Percentiles rank a stretch among this genome's conserved stretches.
Evolutionary conservation across 495 filamentous ascomycete species (phyloP).

Genomic region (Hypoxylon cercidicola): DNA sequence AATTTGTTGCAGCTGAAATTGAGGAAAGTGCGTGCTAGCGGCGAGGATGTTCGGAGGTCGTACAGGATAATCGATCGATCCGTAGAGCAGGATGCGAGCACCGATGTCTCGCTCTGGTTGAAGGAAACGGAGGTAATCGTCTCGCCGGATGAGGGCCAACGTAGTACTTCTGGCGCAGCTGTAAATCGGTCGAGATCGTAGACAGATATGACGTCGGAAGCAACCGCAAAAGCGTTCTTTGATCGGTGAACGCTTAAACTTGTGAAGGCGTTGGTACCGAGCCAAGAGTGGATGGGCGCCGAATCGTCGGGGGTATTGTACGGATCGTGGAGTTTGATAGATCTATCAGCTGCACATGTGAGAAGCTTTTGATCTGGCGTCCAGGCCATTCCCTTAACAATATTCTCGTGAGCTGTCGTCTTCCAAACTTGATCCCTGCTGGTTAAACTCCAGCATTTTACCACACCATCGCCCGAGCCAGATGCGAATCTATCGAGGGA

Average conservation of each 20-base stretch:
- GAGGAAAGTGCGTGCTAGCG: conserved; percentile 80
- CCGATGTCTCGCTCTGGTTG: conserved; percentile 93
- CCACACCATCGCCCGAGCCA: conserved; percentile 84
- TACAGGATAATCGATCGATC: conserved; percentile 86
- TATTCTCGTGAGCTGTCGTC: conserved; percentile 74
- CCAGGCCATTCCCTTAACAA: conserved; percentile 93
- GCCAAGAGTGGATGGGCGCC: conserved; percentile 79
- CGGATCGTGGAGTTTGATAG: conserved; percentile 91
- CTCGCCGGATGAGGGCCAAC: conserved; percentile 88
- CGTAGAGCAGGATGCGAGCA: conserved; percentile 82
- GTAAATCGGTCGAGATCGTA: conserved; percentile 85
- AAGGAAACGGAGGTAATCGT: conserved; percentile 92
- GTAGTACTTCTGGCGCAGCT: conserved; percentile 78
- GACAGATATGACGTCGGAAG: conserved; percentile 83
- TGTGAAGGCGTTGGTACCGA: conserved; percentile 85
- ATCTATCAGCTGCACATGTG: conserved; percentile 87
- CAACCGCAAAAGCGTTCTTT: conserved; percentile 77
- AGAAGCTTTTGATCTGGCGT: conserved; percentile 84
- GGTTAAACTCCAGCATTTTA: conserved; percentile 94
- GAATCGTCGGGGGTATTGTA: conserved; percentile 73
- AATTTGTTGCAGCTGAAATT: conserved; percentile 86
- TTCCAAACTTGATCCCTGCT: conserved; percentile 83
- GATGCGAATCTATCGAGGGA: conserved; percentile 78
- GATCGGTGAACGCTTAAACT: conserved; percentile 82
- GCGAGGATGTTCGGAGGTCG: conserved; percentile 87